These are phyloP conservation scores for Stropharia rugosoannulata DNA, from an alignment of 768 basidiomycete species.

Conservation along the genomic window DNA sequence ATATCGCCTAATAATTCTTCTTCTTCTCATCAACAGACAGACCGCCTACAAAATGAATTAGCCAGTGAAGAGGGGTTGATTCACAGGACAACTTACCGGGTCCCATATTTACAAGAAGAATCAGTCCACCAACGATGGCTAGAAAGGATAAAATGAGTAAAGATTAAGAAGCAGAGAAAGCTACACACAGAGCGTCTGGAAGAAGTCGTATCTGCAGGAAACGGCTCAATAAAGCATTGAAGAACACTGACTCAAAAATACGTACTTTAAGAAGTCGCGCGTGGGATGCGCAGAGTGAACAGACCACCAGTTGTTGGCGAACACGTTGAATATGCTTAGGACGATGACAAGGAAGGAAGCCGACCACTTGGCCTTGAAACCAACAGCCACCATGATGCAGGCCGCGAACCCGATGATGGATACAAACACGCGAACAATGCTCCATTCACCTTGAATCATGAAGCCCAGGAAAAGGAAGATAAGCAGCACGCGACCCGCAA, in stretches of 20 bases:
- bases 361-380: conserved; percentile 99
- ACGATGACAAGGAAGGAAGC: conserved; percentile 93
- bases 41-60: conserved; percentile 56
- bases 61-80: neutral
- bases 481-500: conserved; percentile 93
- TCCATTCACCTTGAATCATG: conserved; percentile 92
- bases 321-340: conserved; percentile 93
- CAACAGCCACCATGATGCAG: conserved; percentile 94
- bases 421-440: conserved; percentile 79
- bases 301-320: conserved; percentile 99
- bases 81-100: conserved; percentile 56
- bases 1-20: conserved; percentile 70
- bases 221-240: conserved; percentile 17
- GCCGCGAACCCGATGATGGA: conserved; percentile 89
- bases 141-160: conserved; percentile 6
- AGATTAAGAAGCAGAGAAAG: neutral
- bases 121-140: conserved; percentile 95
- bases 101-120: conserved; percentile 97
- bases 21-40: conserved; percentile 99
- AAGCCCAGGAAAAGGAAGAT: conserved; percentile 99
- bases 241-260: conserved; percentile 8
- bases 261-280: conserved; percentile 96
- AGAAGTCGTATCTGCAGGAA: conserved; percentile 87
- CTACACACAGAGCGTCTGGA: conserved; percentile 84
- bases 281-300: conserved; percentile 91